These are phyloP conservation scores for Penicillium manginii DNA, from an alignment of 495 filamentous ascomycete genomes.

Conservation along the genomic window DNA sequence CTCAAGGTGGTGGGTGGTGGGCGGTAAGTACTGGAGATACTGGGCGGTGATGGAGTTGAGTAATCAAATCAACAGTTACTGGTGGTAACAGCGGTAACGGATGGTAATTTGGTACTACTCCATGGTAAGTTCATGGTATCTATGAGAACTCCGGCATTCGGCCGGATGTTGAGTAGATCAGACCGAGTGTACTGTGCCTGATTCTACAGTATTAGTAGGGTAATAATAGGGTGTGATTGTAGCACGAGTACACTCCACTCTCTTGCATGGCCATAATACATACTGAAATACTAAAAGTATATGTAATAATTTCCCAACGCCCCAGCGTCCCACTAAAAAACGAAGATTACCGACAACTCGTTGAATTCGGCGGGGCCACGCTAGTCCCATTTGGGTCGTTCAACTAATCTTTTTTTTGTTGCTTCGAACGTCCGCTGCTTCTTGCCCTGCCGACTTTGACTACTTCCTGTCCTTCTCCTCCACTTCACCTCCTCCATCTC, in stretches of 20 bases:
- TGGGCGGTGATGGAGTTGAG: constrained; percentile 11
- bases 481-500: constrained; percentile 17
- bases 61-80: not conserved
- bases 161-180: not conserved
- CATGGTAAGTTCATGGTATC: too few species aligned
- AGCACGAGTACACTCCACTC: too few species aligned
- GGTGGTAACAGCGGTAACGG: too few species aligned
- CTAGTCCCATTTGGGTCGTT: constrained; percentile 30
- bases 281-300: too few species aligned
- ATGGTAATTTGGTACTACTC: too few species aligned
- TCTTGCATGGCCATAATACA: too few species aligned
- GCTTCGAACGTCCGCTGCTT: constrained; percentile 13
- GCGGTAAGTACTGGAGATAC: not conserved
- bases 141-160: not conserved
- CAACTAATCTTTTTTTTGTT: constrained; percentile 34
- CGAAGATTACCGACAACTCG: not conserved
- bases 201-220: too few species aligned
- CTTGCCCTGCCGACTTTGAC: constrained; percentile 20
- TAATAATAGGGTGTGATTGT: too few species aligned
- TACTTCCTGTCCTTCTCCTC: constrained; percentile 17
- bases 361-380: constrained; percentile 29
- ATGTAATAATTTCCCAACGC: not conserved
- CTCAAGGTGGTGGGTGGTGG: too few species aligned
- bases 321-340: constrained; percentile 7
- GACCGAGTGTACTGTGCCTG: too few species aligned